Base-by-base conservation (phyloP, 495 filamentous ascomycete genomes). In the Penicillium dipodomyicola region DNA sequence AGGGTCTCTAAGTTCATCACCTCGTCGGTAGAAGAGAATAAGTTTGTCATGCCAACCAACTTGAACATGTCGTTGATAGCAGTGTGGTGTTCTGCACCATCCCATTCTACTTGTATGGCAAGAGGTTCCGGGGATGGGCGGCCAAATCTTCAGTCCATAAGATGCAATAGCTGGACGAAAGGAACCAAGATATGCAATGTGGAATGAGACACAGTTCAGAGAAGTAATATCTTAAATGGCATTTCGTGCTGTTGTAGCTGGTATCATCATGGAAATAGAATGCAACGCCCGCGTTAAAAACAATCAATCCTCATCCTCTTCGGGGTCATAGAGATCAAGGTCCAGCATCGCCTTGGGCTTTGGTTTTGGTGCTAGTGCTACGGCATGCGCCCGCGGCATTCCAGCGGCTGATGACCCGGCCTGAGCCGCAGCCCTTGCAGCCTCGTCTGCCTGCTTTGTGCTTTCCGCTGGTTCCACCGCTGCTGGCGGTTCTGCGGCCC, bases 21-120 rank as follows among this genome's bases (percentile, higher is more conserved):
- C 5, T 42, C 54, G 1, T 80, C 76, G 75, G 59, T 69, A 12
- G 59, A 62, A 19, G 40, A 67, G 45, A 62, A 56, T 29, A 75
- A 73, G 4, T 76, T 69, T 59, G 62, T 80, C 49, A 64, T 65
- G 25, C 73, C 77, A 12, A 81, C 82, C 57, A 79, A 83, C 77
- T 62, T 77, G 56, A 83, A 82, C 57, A 82, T 81, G 76, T 63
- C 67, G 35, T 61, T 86, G 70, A 71, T 75, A 20, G 70, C 72
- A 15, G 60, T 84, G 22, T 86, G 75, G 68, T 82, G 77, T 68
- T 77, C 17, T 81, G 71, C 57, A 81, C 76, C 4, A 72, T 84
- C 23, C 59, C 82, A 14, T 84, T 83, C 62, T 85, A 79, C 62
- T 79, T 71, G 54, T 78, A 74, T 52, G 83, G 82, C 4, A 86